These are phyloP conservation scores for Colletotrichum destructivum DNA, from an alignment of 2,329 filamentous ascomycete genomes.

Conservation along the genomic window DNA sequence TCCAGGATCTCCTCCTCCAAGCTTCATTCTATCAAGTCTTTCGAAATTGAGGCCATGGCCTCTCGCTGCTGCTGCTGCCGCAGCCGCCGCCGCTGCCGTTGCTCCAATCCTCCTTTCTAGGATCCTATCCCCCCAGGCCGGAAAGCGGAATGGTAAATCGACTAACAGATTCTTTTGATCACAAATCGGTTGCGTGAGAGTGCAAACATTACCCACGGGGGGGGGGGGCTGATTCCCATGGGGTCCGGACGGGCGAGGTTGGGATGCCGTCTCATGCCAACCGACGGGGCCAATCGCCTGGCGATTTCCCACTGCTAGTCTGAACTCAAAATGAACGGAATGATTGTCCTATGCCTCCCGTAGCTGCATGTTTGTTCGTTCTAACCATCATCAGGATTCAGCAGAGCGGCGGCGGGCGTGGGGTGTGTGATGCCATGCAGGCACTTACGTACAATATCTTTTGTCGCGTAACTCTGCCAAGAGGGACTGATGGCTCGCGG, in stretches of 20 bases:
- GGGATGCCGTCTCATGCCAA: background rate
- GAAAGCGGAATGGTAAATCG: no score
- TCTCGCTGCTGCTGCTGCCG: background rate
- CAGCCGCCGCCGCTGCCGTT: background rate
- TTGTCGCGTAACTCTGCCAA: slow-evolving; percentile 23
- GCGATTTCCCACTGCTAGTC: slow-evolving; percentile 13
- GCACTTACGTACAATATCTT: slow-evolving; percentile 8
- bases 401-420: background rate
- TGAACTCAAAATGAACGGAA: slow-evolving; percentile 30
- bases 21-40: background rate
- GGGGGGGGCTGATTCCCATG: background rate
- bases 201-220: background rate
- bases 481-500: slow-evolving; percentile 12
- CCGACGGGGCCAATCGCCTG: slow-evolving; percentile 7
- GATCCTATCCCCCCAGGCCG: background rate
- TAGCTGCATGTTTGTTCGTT: background rate
- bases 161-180: background rate
- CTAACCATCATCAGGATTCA: background rate
- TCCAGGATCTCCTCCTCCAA: background rate
- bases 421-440: background rate
- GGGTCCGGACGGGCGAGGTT: slow-evolving; percentile 5
- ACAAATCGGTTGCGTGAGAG: slow-evolving; percentile 10
- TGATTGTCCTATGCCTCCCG: background rate
- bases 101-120: background rate
- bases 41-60: background rate